A percentile compares a stretch with the other conserved stretches of the same genome.
These are phyloP conservation scores for Ophiostoma montium DNA, from an alignment of 2,329 filamentous ascomycete species.

Conservation along the genomic window DNA sequence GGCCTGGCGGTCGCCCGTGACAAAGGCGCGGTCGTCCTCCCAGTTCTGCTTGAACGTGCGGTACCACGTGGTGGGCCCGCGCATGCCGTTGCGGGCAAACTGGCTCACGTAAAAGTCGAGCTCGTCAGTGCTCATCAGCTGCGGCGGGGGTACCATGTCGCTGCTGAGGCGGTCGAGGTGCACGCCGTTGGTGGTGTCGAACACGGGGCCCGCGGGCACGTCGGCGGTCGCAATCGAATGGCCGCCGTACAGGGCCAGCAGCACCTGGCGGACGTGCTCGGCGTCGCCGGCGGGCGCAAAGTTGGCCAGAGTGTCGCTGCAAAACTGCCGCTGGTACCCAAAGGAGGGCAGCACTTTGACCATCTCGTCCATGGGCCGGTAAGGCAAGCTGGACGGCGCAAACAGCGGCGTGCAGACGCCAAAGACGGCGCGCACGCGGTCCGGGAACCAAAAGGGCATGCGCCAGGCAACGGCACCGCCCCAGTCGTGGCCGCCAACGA, in stretches of 20 bases:
- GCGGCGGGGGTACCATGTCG: slow-evolving; percentile 41
- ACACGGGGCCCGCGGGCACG: slow-evolving; percentile 33
- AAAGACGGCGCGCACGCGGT: slow-evolving; percentile 62
- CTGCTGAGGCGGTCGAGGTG: slow-evolving; percentile 32
- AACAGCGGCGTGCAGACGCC: slow-evolving; percentile 65
- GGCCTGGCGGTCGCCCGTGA: slow-evolving; percentile 35
- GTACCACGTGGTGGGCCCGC: slow-evolving; percentile 83
- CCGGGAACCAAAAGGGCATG: slow-evolving; percentile 56
- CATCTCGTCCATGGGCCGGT: slow-evolving; percentile 41
- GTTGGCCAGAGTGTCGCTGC: slow-evolving; percentile 46
- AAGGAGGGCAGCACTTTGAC: slow-evolving; percentile 51
- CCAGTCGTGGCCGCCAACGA: slow-evolving; percentile 90
- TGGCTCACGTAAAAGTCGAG: slow-evolving; percentile 63
- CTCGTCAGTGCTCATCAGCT: slow-evolving; percentile 52
- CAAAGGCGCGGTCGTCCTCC: slow-evolving; percentile 54
- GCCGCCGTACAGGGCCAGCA: slow-evolving; percentile 60
- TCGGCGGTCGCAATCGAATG: slow-evolving; percentile 26
- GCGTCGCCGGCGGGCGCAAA: slow-evolving; percentile 40
- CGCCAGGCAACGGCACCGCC: slow-evolving; percentile 66
- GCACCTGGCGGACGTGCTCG: slow-evolving; percentile 45
- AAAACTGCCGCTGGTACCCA: slow-evolving; percentile 72
- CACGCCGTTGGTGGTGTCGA: slow-evolving; percentile 43
- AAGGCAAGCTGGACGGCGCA: slow-evolving; percentile 34
- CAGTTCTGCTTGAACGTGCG: slow-evolving; percentile 58
- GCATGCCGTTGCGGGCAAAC: slow-evolving; percentile 58